Evolutionary conservation across 306 rosid genomes (phyloP).

Genomic region (Crotalaria pallida): DNA sequence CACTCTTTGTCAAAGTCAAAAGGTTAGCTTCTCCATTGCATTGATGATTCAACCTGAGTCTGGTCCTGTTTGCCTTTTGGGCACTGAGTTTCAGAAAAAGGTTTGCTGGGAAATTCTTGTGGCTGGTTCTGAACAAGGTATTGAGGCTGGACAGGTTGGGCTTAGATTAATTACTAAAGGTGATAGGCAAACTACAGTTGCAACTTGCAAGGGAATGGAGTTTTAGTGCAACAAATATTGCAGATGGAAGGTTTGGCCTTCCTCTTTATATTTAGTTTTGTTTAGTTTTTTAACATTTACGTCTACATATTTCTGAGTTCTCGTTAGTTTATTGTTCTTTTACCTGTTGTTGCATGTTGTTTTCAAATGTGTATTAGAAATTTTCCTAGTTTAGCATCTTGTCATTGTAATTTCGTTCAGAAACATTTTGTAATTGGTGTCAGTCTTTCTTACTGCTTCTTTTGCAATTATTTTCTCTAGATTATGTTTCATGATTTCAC

Average conservation of each 20-base stretch:
- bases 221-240: conserved; percentile 85
- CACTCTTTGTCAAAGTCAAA: conserved; percentile 77
- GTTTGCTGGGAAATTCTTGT: conserved; percentile 97
- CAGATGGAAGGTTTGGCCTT: conserved; percentile 85
- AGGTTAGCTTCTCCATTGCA: conserved; percentile 77
- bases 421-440: not conserved
- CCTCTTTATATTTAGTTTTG: conserved; percentile 13
- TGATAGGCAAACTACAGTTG: conserved; percentile 91
- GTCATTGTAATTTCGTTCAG: not conserved
- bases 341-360: not conserved
- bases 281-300: not conserved
- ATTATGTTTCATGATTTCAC: conserved; percentile 3
- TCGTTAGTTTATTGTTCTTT: not conserved
- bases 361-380: not conserved
- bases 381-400: conserved; percentile 5
- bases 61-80: conserved; percentile 94
- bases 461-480: conserved; percentile 3
- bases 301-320: not conserved
- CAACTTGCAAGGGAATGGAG: conserved; percentile 99
- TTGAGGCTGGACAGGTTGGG: conserved; percentile 99
- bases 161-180: conserved; percentile 94
- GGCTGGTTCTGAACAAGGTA: conserved; percentile 98
- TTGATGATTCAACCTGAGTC: conserved; percentile 96
- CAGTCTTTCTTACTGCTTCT: not conserved
- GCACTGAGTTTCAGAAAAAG: conserved; percentile 86